A percentile compares a stretch with the other conserved stretches of the same genome.
Conservation (phyloP, 768 basidiomycete species). For the Calvatia gigantea region DNA sequence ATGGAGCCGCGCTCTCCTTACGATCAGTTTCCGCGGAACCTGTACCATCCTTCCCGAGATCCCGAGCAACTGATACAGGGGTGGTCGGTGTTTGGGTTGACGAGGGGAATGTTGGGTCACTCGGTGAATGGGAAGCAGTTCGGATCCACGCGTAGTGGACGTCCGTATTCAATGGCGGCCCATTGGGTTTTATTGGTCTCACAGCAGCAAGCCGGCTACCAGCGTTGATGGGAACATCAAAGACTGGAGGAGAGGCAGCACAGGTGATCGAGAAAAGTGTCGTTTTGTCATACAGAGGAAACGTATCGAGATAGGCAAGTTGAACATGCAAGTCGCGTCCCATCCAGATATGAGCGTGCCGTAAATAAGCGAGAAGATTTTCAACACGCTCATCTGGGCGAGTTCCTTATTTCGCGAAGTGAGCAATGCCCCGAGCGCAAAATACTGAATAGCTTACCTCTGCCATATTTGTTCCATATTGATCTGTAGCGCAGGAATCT, state of each 20-base stretch:
- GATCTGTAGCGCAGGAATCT: slow-evolving; percentile 29
- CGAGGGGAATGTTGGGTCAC: background rate
- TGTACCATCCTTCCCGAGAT: background rate
- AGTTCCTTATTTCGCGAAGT: slow-evolving; percentile 21
- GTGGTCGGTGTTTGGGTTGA: background rate
- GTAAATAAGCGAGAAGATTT: slow-evolving; percentile 22
- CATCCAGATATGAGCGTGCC: slow-evolving; percentile 22
- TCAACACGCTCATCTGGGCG: slow-evolving; percentile 26
- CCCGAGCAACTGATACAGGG: background rate
- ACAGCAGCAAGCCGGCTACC: background rate
- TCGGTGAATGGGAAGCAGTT: background rate
- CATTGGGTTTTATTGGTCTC: background rate
- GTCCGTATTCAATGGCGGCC: background rate
- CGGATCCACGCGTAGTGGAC: background rate
- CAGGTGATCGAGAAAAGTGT: slow-evolving; percentile 27
- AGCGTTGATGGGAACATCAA: too few species aligned
- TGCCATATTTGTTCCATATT: slow-evolving; percentile 22
- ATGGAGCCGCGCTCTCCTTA: background rate
- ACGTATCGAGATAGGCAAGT: slow-evolving; percentile 19
- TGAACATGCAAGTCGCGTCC: slow-evolving; percentile 26
- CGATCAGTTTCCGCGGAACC: background rate
- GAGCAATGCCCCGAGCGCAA: background rate
- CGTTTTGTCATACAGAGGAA: slow-evolving; percentile 21
- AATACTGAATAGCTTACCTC: slow-evolving; percentile 20
- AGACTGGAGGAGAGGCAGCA: slow-evolving; percentile 3